Base-by-base conservation (phyloP, 306 rosid species). In the Hippophae rhamnoides region DNA sequence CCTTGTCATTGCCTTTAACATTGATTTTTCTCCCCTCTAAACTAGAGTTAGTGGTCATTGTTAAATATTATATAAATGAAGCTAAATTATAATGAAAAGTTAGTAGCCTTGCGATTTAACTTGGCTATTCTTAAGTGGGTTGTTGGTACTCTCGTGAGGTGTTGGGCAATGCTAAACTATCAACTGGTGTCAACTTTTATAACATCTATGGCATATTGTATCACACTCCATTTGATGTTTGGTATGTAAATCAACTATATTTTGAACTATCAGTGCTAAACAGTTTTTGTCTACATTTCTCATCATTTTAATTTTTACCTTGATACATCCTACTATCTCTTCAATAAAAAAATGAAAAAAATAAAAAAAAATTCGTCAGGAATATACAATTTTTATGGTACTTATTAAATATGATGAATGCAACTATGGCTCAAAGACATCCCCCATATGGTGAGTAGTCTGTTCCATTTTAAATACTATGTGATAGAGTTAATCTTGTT, bases 191-290 rank as follows among this genome's bases (percentile, higher is more conserved):
- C 73, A 23, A 71, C 81, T 90, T 84, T 84, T 87, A 87, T 67
- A 90, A 85, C 75, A 85, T 90, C 62, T 87, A 87, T 72, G 97
- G 97, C 56, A 78, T 78, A 58, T 81, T 84, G 25, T 60, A 78
- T 18, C 92, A 85, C 61, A 87, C 96, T 9, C 97, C 95, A 59
- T 87, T 81, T 60, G 94, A 87, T 77, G 95, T 87, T 68, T 76
- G 97, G 96, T 90, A 84, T 58, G 90, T 69, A 53, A 58, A 40
- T 69, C 58, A 64, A 65, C 66, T 75, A 48, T 25, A 61, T 52
- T 38, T 12, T 67, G 41, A 62, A 10, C 47, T 63, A 9, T 13
- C 7, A 56, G 5, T 31, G 38, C 5, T 31, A 31, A 31, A 31
- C 38, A 31, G 2, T 31, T 31, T 31, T 31, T 31, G 38, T 31